Evolutionary conservation across 2,329 filamentous ascomycete genomes (phyloP).

Genomic region (Cercospora berteroae): DNA sequence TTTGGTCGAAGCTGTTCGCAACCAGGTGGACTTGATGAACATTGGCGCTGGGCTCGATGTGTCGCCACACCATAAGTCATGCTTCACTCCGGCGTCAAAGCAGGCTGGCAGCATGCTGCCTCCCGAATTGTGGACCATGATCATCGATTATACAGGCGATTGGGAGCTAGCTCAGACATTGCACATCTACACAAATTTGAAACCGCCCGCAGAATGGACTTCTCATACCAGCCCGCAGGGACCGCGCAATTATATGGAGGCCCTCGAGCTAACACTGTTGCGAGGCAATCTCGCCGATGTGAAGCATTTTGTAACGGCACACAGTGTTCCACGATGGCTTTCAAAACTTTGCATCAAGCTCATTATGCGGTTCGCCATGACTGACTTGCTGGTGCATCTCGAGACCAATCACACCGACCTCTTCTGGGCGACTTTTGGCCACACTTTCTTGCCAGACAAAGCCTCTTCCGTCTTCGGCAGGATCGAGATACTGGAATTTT

Average conservation of each 20-base stretch:
- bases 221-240: slow-evolving; percentile 62
- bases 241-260: slow-evolving; percentile 69
- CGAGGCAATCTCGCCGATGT: slow-evolving; percentile 68
- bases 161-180: slow-evolving; percentile 87
- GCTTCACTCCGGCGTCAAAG: slow-evolving; percentile 37
- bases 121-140: slow-evolving; percentile 83
- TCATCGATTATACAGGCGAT: slow-evolving; percentile 79
- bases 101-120: slow-evolving; percentile 56
- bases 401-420: slow-evolving; percentile 68
- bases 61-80: slow-evolving; percentile 34
- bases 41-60: slow-evolving; percentile 68
- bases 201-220: slow-evolving; percentile 71
- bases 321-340: slow-evolving; percentile 68
- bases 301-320: slow-evolving; percentile 66
- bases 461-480: slow-evolving; percentile 84
- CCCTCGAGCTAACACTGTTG: slow-evolving; percentile 82
- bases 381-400: slow-evolving; percentile 71
- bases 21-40: slow-evolving; percentile 71
- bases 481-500: slow-evolving; percentile 84
- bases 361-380: slow-evolving; percentile 86
- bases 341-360: slow-evolving; percentile 81
- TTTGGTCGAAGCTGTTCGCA: slow-evolving; percentile 70
- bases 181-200: slow-evolving; percentile 74
- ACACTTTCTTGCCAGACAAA: slow-evolving; percentile 79
- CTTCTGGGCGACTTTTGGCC: slow-evolving; percentile 80